Conservation (phyloP, 768 basidiomycete species). For the Suillus plorans region DNA sequence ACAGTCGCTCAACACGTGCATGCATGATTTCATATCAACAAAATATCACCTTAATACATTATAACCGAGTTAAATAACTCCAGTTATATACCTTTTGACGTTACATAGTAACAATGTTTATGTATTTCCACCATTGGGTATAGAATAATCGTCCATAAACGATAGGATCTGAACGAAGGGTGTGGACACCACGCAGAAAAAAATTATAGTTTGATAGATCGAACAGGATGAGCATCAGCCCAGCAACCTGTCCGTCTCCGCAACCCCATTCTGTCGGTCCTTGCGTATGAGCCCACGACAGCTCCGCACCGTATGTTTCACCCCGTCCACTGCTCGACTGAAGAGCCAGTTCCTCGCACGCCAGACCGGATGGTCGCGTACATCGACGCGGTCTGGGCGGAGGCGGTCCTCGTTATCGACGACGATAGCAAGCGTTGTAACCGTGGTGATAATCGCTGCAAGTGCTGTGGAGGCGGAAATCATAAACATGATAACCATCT, state of each 20-base stretch:
- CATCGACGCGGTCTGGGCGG: slow-evolving; percentile 60
- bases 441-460: slow-evolving; percentile 62
- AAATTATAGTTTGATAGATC: not conserved
- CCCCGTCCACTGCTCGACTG: slow-evolving; percentile 14
- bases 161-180: not conserved
- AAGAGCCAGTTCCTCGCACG: slow-evolving; percentile 33
- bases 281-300: slow-evolving; percentile 13
- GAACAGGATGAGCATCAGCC: slow-evolving; percentile 11
- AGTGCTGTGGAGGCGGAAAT: slow-evolving; percentile 77
- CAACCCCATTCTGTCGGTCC: not conserved
- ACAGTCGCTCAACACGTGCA: not conserved
- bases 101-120: not conserved
- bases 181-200: too few relatives aligned
- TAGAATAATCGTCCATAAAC: not conserved
- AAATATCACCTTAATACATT: not conserved
- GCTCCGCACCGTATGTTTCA: slow-evolving; percentile 3
- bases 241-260: slow-evolving; percentile 12
- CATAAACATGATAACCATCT: slow-evolving; percentile 96
- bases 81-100: not conserved
- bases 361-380: slow-evolving; percentile 31
- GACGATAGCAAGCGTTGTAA: slow-evolving; percentile 57
- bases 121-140: not conserved
- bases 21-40: not conserved
- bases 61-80: not conserved
- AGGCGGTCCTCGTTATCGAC: slow-evolving; percentile 71